A percentile compares a stretch with the other conserved stretches of the same genome.
Evolutionary conservation across 371 early-diverging fungal genomes (phyloP).

Genomic region (Mortierella sp.): DNA sequence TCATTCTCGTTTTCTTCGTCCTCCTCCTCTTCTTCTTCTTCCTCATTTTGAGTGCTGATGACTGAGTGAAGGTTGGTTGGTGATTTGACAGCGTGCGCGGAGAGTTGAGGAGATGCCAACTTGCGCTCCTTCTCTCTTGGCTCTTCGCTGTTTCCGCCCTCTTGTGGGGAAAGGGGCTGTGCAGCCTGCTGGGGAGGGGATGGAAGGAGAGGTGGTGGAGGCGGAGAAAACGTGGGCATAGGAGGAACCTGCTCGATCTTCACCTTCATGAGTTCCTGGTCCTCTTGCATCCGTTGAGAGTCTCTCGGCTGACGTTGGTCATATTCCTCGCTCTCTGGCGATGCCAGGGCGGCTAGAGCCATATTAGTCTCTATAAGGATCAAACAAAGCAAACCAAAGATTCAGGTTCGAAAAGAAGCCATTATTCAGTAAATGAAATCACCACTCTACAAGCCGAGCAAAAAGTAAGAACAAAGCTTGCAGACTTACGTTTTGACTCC

Average conservation of each 20-base stretch:
- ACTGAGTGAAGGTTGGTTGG: slow-evolving; percentile 41
- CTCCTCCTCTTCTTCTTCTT: slow-evolving; percentile 44
- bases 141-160: slow-evolving; percentile 18
- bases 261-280: slow-evolving; percentile 8
- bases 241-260: slow-evolving; percentile 9
- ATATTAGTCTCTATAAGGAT: too few species aligned
- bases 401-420: too few species aligned
- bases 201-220: slow-evolving; percentile 20
- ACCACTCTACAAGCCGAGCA: too few species aligned
- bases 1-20: slow-evolving; percentile 31
- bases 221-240: slow-evolving; percentile 17
- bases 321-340: too few species aligned
- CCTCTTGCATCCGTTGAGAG: slow-evolving; percentile 3
- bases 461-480: too few species aligned
- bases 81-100: slow-evolving; percentile 40
- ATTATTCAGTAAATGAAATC: too few species aligned
- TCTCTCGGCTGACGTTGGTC: background rate
- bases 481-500: too few species aligned
- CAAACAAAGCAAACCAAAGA: too few species aligned
- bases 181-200: slow-evolving; percentile 13
- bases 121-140: slow-evolving; percentile 8
- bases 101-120: slow-evolving; percentile 21
- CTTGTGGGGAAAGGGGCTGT: slow-evolving; percentile 3
- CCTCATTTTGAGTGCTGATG: slow-evolving; percentile 26
- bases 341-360: too few species aligned